Evolutionary conservation across 1,139 yeast species (phyloP), one percentile per base, ranked within the genome.

Genomic region (Candida pseudocylindracea): DNA sequence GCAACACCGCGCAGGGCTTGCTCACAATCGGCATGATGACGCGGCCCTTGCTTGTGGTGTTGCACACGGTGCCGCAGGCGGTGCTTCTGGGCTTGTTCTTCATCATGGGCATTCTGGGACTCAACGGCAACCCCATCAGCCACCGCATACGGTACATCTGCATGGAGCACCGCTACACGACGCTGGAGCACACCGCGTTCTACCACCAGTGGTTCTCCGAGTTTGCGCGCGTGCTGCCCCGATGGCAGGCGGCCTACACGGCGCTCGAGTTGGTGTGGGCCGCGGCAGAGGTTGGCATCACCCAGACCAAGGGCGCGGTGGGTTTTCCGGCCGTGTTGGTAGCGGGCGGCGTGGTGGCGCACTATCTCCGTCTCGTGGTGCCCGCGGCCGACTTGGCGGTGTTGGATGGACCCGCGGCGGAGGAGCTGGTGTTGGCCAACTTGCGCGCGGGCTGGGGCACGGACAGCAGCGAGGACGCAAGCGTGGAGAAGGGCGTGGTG

Each of bases 31-130:
- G 79, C 0, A 73, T 85, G 57, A 88, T 88, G 96, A 54, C 88
- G 2, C 60, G 93, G 12, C 98, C 98, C 0, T 63, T 88, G 30
- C 57, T 88, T 37, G 60, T 72, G 1, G 81, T 91, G 8, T 54
- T 88, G 12, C 85, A 88, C 0, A 55, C 73, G 26, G 75, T 88
- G n/a, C 98, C 98, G 0, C 96, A 88, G 46, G 92, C 92, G 4
- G 93, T 83, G 1, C 55, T 88, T 24, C 79, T 95, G 0, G 98
- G 96, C 0, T 57, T 88, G 31, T 88, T 88, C 48, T 81, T 85
- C 62, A 70, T 80, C 39, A 85, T 88, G 95, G 95, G 94, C 0
- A 58, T 81, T 1, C 67, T 75, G 1, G 93, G 94, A 0, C 50
- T 88, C 10, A 61, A 74, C 38, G 68, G 62, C 6, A 80, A 76